Conservation (phyloP, 306 rosid genomes). For the Prinsepia uniflora region DNA sequence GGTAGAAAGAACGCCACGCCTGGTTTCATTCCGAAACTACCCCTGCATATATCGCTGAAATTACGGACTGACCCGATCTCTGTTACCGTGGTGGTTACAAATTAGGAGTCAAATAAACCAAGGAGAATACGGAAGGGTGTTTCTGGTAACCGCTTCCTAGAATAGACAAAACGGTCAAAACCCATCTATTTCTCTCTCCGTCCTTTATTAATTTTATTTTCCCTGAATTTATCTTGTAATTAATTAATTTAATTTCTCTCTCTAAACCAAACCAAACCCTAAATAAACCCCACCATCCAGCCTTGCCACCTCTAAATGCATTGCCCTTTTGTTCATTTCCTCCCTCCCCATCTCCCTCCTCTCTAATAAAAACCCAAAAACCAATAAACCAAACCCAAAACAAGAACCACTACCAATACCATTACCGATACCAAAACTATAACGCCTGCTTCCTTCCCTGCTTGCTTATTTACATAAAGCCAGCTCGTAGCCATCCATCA, state of each 20-base stretch:
- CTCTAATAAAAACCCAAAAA: constrained; percentile 8
- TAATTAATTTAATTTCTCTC: constrained; percentile 10
- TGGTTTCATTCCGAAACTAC: constrained; percentile 17
- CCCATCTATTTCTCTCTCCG: background rate
- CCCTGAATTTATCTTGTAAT: background rate
- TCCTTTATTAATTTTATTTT: background rate
- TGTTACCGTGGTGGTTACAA: constrained; percentile 11
- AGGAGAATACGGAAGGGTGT: constrained; percentile 16
- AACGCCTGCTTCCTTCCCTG: background rate
- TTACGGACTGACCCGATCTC: constrained; percentile 28
- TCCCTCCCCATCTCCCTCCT: constrained; percentile 15
- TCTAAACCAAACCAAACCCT: constrained; percentile 43
- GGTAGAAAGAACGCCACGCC: background rate
- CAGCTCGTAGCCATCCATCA: no score
- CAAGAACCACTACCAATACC: constrained; percentile 14
- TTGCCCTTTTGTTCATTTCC: constrained; percentile 41
- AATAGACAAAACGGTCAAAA: constrained; percentile 40
- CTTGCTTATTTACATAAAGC: no score
- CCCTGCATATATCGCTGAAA: constrained; percentile 2
- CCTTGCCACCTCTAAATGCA: constrained; percentile 55
- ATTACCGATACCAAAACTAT: background rate
- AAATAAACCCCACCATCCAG: constrained; percentile 59
- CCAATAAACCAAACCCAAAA: constrained; percentile 24
- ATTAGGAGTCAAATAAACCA: background rate
- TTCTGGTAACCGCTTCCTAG: constrained; percentile 34